These are phyloP conservation scores for Thelephora terrestris DNA, from an alignment of 1,284 basidiomycete genomes.

Conservation along the genomic window DNA sequence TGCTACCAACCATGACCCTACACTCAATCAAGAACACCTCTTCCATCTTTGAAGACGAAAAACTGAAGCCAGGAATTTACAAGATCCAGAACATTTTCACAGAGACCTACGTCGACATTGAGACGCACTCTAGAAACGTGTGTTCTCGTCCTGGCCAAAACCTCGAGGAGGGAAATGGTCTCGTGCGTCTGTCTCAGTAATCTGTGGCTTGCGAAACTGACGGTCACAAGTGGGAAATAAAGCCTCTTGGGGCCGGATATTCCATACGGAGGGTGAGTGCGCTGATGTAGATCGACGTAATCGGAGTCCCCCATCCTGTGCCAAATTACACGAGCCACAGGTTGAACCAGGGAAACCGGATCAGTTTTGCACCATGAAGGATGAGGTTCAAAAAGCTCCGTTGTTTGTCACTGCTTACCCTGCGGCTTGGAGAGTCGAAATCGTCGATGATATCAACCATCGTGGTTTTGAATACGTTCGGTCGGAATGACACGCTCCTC, in stretches of 20 bases:
- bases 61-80: conserved; percentile 3
- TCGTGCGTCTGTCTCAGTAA: neutral
- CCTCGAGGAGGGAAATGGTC: conserved; percentile 1
- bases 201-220: neutral
- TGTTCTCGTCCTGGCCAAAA: conserved; percentile 4
- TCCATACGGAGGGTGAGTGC: no score
- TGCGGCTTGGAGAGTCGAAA: conserved; percentile 7
- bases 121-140: conserved; percentile 1
- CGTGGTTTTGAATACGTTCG: no score
- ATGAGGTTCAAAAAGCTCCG: neutral
- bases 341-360: conserved; percentile 1
- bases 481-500: no score
- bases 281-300: no score
- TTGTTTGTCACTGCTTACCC: conserved; percentile 2
- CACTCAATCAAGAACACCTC: no score
- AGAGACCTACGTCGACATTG: conserved; percentile 1
- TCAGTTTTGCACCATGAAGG: conserved; percentile 5
- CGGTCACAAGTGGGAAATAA: conserved; percentile 7
- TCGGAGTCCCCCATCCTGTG: no score
- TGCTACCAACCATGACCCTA: no score
- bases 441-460: no score
- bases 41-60: no score
- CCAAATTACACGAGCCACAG: no score
- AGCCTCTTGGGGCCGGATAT: neutral
- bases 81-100: conserved; percentile 5